Evolutionary conservation across 2,329 filamentous ascomycete species (phyloP), one percentile per base, ranked within the genome.

Genomic region (Emmonsiellopsis sp.): DNA sequence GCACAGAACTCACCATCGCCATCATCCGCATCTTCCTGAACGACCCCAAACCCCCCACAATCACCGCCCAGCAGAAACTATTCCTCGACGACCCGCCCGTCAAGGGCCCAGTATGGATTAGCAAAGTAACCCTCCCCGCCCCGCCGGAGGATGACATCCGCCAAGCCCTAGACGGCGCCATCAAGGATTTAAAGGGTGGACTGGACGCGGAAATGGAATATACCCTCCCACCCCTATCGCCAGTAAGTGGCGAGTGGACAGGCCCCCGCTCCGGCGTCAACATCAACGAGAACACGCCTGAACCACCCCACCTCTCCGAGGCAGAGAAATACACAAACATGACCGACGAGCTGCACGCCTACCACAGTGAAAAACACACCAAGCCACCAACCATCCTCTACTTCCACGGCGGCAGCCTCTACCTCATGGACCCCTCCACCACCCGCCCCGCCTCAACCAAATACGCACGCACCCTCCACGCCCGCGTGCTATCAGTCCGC

Each of bases 21-120:
- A 70, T 89, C 10, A 62, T 92, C 4, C 81, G 86, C n/a, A 76
- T 77, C 0, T 70, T 86, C 49, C 64, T 86, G 48, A 61, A 66
- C 15, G 67, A 72, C 1, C 64, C 71, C 5, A 73, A 67, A n/a
- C 73, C 78, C 37, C 26, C 46, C 11, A 34, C 46, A 7, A 70
- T 90, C 38, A 74, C 77, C 0, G 75, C 79, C 53, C 67, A 77
- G 1, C 89, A 94, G 68, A 70, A 67, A 35, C 58, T 79, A 13
- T 77, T 79, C 0, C 68, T 77, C 11, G 78, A 73, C 55, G 82
- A 84, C 51, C 76, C 76, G 0, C 80, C 79, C 1, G 72, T 90
- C 62, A 88, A 86, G 64, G 87, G 87, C 4, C 78, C 78, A 50
- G 80, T 89, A 53, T 93, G 88, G 88, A 76, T 91, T 32, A 82